Evolutionary conservation across 805 yeast genomes (phyloP), one percentile per base, ranked within the genome.

Genomic region (Candida koratica): DNA sequence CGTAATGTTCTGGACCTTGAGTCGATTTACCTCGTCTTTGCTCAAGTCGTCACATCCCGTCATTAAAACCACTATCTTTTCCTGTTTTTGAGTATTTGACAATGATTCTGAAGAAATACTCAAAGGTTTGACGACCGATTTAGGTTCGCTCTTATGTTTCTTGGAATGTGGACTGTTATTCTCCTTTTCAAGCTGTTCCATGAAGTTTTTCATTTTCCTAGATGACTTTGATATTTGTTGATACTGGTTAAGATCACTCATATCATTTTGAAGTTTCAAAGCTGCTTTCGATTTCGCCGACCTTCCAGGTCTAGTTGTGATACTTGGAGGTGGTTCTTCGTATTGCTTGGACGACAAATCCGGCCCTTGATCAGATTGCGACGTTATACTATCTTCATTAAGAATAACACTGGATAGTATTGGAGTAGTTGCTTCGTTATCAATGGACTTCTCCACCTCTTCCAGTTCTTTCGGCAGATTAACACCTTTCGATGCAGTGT

Each of bases 201-300:
- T 56, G 41, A 57, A 55, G 34, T 48, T 54, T 43, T 62, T 67
- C 61, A 63, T 58, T 39, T 64, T 65, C 16, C 60, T 49, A 15
- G 67, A 63, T 17, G 70, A 67, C 46, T 75, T 77, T 7, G 60
- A 39, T 45, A 62, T 53, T 43, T 75, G 69, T 42, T 79, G 81
- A 49, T 74, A 84, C 34, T 66, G 69, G 48, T 81, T 82, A 44
- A 84, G 67, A 31, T 81, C 81, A 39, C 73, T 74, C 70, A 85
- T 83, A 52, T 80, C 77, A 8, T 71, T 71, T 47, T 81, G 90
- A 11, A 85, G 60, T 51, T 77, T 79, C 39, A 62, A 60, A 1
- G 79, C 79, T 0, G 94, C 94, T 47, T 70, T 75, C 25, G 70
- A 68, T 30, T 80, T 79, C 1, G 95, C 94, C 26, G 74, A 71